These are phyloP conservation scores for Haplosporangium sp. DNA, from an alignment of 371 early-diverging fungal genomes.

Conservation along the genomic window DNA sequence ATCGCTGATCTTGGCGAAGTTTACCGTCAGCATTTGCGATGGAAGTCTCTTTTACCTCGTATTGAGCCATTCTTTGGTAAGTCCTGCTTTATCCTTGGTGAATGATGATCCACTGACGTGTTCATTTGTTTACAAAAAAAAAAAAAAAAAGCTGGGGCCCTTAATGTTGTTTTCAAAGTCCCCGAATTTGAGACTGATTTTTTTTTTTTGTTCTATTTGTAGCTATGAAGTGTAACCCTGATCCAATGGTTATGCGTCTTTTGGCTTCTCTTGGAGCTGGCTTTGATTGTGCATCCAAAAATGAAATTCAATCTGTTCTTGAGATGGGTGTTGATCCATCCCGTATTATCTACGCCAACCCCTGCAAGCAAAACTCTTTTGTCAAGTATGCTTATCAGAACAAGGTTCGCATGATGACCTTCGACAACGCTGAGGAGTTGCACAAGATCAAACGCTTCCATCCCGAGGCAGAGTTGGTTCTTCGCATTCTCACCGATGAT, in stretches of 20 bases:
- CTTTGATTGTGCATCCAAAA: conserved; percentile 94
- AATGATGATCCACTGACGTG: neutral
- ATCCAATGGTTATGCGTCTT: conserved; percentile 86
- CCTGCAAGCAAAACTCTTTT: conserved; percentile 96
- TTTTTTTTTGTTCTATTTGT: conserved; percentile 7
- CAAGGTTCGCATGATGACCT: conserved; percentile 93
- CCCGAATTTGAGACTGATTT: neutral
- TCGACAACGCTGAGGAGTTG: conserved; percentile 97
- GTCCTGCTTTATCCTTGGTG: conserved; percentile 24
- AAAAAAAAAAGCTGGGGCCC: neutral
- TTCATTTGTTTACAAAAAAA: neutral
- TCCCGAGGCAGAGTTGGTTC: conserved; percentile 88
- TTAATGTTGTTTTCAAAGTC: neutral
- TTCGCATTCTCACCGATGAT: conserved; percentile 96
- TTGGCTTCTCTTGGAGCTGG: conserved; percentile 88
- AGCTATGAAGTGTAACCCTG: conserved; percentile 98
- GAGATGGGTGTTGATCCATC: conserved; percentile 80
- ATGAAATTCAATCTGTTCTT: conserved; percentile 90
- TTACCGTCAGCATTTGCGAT: conserved; percentile 85
- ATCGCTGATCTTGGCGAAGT: conserved; percentile 94
- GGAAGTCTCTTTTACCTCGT: conserved; percentile 86
- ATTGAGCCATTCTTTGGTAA: conserved; percentile 95
- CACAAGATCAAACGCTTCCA: conserved; percentile 87
- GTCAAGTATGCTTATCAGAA: conserved; percentile 85
- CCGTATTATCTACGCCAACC: conserved; percentile 97